Evolutionary conservation across 345 rosid genomes (phyloP).

Genomic region (Lepidium aucheri): DNA sequence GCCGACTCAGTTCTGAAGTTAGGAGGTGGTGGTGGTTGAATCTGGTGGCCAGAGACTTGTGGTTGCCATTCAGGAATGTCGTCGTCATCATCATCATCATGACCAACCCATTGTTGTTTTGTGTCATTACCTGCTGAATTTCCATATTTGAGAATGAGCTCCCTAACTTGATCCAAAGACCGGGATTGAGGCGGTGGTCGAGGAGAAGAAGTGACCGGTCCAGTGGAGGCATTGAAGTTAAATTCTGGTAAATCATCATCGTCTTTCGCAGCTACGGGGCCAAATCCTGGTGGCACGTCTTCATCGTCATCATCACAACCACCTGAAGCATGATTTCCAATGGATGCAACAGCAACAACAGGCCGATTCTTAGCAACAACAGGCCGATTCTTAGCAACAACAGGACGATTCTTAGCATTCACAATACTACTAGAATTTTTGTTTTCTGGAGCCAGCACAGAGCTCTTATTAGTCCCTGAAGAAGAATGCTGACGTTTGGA

Average conservation of each 20-base stretch:
- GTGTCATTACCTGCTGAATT: conserved; percentile 32
- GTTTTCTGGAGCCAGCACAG: conserved; percentile 6
- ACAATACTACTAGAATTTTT: background rate
- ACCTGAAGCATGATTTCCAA: conserved; percentile 2
- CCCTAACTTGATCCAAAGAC: conserved; percentile 56
- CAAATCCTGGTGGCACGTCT: conserved; percentile 93
- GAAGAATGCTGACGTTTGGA: conserved; percentile 31
- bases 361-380: conserved; percentile 8
- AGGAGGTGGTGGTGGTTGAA: conserved; percentile 6
- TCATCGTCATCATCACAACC: conserved; percentile 27
- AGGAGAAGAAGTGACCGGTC: conserved; percentile 12
- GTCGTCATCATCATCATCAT: conserved; percentile 54
- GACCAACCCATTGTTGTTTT: conserved; percentile 39
- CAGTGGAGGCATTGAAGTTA: conserved; percentile 28
- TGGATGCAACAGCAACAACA: conserved; percentile 5
- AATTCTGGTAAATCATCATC: conserved; percentile 94
- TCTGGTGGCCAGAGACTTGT: conserved; percentile 23
- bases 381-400: conserved; percentile 6
- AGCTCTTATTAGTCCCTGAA: conserved; percentile 11
- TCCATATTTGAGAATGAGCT: conserved; percentile 82
- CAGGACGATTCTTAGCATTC: conserved; percentile 3
- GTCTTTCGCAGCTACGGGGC: conserved; percentile 50
- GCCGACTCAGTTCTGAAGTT: background rate
- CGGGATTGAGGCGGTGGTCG: conserved; percentile 8
- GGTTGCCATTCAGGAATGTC: conserved; percentile 98